Evolutionary conservation across 2,329 filamentous ascomycete genomes (phyloP).

Genomic region (Elsinoe necatrix): DNA sequence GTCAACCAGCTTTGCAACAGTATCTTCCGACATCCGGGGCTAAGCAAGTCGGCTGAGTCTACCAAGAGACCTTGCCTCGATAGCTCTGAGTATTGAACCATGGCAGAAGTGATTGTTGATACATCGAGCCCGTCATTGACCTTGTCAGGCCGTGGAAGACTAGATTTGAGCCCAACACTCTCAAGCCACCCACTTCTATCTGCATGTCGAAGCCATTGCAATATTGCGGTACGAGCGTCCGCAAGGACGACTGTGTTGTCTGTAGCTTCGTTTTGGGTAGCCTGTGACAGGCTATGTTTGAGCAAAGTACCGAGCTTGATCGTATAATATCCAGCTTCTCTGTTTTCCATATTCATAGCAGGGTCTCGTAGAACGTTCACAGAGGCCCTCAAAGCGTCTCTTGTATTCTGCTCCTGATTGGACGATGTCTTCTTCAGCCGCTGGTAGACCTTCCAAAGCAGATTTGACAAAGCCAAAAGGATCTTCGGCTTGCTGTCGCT

Average conservation of each 20-base stretch:
- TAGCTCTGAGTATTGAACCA: not conserved
- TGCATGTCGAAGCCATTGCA: not conserved
- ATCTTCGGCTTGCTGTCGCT: not conserved
- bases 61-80: not conserved
- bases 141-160: not conserved
- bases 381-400: not conserved
- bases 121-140: not conserved
- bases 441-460: conserved; percentile 10
- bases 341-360: not conserved
- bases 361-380: not conserved
- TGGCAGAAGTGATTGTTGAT: not conserved
- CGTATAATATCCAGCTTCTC: not conserved
- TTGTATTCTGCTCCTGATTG: not conserved
- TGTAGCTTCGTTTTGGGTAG: not conserved
- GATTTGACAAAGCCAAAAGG: conserved; percentile 4
- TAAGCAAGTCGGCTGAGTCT: not conserved
- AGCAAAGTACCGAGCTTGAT: not conserved
- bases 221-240: not conserved
- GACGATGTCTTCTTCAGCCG: not conserved
- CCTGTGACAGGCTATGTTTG: not conserved
- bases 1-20: not conserved
- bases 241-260: not conserved
- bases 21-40: not conserved
- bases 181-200: not conserved
- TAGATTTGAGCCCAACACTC: not conserved